These are phyloP conservation scores for Amanita brunnescens DNA, from an alignment of 768 basidiomycete species.

Conservation along the genomic window DNA sequence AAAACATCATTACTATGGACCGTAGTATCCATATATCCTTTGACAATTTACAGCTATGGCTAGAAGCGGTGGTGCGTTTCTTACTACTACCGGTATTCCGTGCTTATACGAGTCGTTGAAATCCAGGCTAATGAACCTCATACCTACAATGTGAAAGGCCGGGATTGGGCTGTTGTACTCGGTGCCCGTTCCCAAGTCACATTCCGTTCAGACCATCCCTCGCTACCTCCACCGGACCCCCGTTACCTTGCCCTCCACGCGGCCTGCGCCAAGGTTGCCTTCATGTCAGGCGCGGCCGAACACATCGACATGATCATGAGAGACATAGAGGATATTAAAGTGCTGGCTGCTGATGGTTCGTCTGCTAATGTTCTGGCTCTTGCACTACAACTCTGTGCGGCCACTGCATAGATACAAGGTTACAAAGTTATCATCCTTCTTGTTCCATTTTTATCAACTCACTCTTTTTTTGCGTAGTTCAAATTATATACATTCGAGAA, in stretches of 20 bases:
- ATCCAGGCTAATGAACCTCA: background rate
- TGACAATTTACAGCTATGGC: constrained; percentile 7
- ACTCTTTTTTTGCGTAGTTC: no score
- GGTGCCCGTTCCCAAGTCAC: background rate
- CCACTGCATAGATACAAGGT: background rate
- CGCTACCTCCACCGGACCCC: constrained; percentile 22
- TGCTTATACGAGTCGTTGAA: background rate
- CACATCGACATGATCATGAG: constrained; percentile 21
- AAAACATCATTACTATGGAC: constrained; percentile 24
- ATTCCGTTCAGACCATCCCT: constrained; percentile 3
- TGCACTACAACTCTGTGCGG: background rate
- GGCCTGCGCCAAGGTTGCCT: constrained; percentile 29
- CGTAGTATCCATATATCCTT: constrained; percentile 15
- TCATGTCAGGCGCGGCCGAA: constrained; percentile 29
- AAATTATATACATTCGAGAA: no score
- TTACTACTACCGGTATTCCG: background rate
- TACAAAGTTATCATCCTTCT: no score
- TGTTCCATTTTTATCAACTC: no score
- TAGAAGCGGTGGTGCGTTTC: background rate
- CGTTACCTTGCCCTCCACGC: constrained; percentile 28
- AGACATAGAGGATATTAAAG: constrained; percentile 5
- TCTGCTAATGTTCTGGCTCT: background rate
- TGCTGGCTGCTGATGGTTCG: background rate
- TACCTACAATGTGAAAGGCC: background rate
- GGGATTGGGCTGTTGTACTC: background rate